phyloP scores from a whole-genome alignment of 768 basidiomycete species.

The Mrakia gelida region DNA sequence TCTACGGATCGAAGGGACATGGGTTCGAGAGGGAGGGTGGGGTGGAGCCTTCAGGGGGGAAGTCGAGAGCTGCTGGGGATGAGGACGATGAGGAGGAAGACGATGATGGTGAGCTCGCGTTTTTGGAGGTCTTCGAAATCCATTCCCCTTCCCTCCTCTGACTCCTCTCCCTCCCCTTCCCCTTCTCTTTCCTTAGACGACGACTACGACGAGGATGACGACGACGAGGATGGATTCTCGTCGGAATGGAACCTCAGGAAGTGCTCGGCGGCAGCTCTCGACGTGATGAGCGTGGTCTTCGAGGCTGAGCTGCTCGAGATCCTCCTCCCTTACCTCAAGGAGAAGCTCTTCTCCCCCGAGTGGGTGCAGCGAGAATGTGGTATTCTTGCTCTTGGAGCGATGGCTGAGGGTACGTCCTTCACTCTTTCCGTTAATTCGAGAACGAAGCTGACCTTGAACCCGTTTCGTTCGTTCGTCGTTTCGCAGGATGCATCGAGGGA shows the following conservation, averaged over 20 bases:
- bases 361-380: conserved; percentile 95
- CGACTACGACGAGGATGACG: conserved; percentile 78
- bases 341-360: conserved; percentile 84
- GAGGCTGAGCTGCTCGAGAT: conserved; percentile 83
- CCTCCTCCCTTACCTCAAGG: conserved; percentile 80
- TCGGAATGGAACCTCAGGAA: conserved; percentile 99
- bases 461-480: neutral
- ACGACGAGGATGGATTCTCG: conserved; percentile 92
- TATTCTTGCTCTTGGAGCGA: conserved; percentile 91
- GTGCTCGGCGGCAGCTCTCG: conserved; percentile 94
- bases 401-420: conserved; percentile 69
- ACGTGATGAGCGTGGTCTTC: conserved; percentile 92
- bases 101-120: conserved; percentile 50
- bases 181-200: conserved; percentile 52
- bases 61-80: conserved; percentile 46
- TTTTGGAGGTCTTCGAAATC: too few species aligned
- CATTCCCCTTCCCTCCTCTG: neutral
- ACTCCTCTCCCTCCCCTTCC: neutral
- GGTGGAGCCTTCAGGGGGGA: conserved; percentile 12
- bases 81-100: conserved; percentile 79
- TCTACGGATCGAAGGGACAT: conserved; percentile 76
- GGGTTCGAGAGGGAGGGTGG: conserved; percentile 60
- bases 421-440: neutral
- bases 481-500: conserved; percentile 85
- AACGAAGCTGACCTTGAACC: neutral